phyloP scores from a whole-genome alignment of 1,284 basidiomycete species.

The Leucoagaricus sp. region DNA sequence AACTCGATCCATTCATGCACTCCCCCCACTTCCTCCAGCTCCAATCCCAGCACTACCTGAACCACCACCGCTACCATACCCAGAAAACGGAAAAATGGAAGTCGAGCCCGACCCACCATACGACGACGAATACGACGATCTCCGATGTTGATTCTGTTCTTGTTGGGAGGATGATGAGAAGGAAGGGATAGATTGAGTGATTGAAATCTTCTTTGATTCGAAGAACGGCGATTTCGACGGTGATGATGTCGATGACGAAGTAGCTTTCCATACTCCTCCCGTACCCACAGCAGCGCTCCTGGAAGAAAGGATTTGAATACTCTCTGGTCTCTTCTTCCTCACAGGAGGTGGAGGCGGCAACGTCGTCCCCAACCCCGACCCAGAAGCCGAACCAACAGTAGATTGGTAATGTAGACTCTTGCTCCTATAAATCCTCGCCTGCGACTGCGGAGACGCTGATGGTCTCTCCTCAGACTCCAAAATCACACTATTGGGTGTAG shows the following conservation, averaged over 20 bases:
- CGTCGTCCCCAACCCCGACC: too few relatives aligned
- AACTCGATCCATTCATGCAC: not conserved
- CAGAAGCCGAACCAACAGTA: too few relatives aligned
- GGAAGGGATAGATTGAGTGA: not conserved
- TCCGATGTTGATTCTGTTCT: not conserved
- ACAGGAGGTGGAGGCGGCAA: slow-evolving; percentile 30
- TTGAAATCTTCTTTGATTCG: not conserved
- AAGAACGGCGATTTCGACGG: not conserved
- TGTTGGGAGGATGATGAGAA: not conserved
- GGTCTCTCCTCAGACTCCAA: too few relatives aligned
- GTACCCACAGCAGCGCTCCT: slow-evolving; percentile 14
- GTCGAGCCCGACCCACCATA: too few relatives aligned
- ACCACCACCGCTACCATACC: not conserved
- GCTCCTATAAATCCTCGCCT: too few relatives aligned
- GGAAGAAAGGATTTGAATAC: slow-evolving; percentile 49
- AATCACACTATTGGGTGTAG: too few relatives aligned
- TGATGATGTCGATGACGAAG: not conserved
- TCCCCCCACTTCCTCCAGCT: not conserved
- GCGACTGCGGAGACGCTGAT: too few relatives aligned
- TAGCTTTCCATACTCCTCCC: not conserved
- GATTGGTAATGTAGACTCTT: too few relatives aligned
- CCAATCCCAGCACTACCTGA: not conserved
- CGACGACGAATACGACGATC: slow-evolving; percentile 5
- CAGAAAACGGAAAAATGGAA: not conserved
- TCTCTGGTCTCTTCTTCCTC: slow-evolving; percentile 57